Conservation (phyloP, 2,329 filamentous ascomycete genomes). For the Rutstroemia sp. region DNA sequence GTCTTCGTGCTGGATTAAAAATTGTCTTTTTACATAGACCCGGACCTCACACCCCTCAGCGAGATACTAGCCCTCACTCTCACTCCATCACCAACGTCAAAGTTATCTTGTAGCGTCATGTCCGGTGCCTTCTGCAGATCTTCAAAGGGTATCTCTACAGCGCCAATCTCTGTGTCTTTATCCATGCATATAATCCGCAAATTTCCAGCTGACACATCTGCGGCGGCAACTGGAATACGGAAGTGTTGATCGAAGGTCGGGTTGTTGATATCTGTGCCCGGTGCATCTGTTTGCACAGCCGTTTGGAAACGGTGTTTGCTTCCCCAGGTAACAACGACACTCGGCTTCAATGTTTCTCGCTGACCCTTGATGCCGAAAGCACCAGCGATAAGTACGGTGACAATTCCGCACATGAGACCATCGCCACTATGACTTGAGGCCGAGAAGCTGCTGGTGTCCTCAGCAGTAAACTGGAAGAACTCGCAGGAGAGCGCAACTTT, state of each 20-base stretch:
- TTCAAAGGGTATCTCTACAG: background rate
- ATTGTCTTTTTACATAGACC: too few relatives aligned
- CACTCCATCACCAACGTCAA: background rate
- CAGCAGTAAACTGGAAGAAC: background rate
- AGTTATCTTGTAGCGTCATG: background rate
- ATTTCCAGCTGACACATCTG: background rate
- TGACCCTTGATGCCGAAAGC: background rate
- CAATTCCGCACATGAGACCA: background rate
- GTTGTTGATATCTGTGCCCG: background rate
- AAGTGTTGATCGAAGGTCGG: background rate
- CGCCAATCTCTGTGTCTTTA: background rate
- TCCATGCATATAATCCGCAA: background rate
- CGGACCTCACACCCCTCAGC: background rate
- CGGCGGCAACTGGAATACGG: background rate
- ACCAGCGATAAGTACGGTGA: background rate
- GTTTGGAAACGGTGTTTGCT: background rate
- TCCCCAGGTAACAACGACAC: background rate
- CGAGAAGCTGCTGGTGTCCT: background rate
- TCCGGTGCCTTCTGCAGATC: background rate
- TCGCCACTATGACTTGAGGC: background rate
- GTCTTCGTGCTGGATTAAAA: too few relatives aligned
- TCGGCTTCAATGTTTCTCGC: background rate
- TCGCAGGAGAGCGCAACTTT: background rate
- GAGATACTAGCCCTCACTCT: background rate
- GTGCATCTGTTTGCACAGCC: background rate